Base-by-base conservation (phyloP, 176 grass and related monocot genomes). In the Lolium rigidum region DNA sequence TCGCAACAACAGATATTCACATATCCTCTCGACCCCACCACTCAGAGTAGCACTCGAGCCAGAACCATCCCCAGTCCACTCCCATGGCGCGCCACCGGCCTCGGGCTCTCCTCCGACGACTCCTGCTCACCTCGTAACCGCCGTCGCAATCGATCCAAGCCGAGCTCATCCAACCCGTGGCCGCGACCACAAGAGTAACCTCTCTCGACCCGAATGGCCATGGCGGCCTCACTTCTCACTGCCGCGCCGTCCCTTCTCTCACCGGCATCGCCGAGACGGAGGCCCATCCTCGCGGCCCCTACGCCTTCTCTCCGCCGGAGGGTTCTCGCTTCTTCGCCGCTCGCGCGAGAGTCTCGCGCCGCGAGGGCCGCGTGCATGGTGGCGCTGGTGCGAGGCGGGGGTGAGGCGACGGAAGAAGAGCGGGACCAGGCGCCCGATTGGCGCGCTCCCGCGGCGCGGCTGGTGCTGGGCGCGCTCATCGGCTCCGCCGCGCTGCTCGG, bases 401-500 rank as follows among this genome's bases (percentile, higher is more conserved):
- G 1, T 6, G 43, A 60, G 25, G 26, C 6, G 58, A 26, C 71
- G 71, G 71, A n/a, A n/a, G n/a, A n/a, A n/a, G n/a, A 26, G 71
- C 7, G 60, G 22, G 74, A n/a, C n/a, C n/a, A n/a, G n/a, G n/a
- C n/a, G n/a, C n/a, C n/a, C n/a, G n/a, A n/a, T n/a, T n/a, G n/a
- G n/a, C n/a, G 65, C 48, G 62, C 43, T 11, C 58, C 4, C 0
- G 35, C 24, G 76, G 60, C 77, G 76, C 76, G 80, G 81, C 37
- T 74, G 67, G 58, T 16, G 47, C 75, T 87, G 38, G 11, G 70
- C 49, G 75, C 20, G 58, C 48, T 75, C 47, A 13, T 90, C 21
- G 89, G 80, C 48, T 87, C 37, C 75, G 84, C 74, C 46, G 57
- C 72, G 22, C 72, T 48, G 39, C 49, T 87, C 49, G 80, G 89